Conservation (phyloP, 2,329 filamentous ascomycete species). For the Cladosporium sp. region DNA sequence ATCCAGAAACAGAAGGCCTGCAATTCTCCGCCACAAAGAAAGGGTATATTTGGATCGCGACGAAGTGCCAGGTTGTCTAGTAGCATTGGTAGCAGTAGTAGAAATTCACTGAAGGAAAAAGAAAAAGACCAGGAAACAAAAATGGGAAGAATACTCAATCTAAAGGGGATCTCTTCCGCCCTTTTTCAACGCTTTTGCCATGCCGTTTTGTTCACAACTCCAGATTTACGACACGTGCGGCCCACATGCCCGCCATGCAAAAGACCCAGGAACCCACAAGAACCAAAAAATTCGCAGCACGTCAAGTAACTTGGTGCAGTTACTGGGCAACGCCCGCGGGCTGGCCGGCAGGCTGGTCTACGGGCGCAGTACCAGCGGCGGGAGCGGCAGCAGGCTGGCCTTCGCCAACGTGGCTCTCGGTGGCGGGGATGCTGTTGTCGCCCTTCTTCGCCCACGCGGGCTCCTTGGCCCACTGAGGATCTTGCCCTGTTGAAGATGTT, state of each 20-base stretch:
- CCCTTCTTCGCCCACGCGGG: conserved; percentile 44
- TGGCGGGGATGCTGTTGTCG: conserved; percentile 29
- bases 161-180: too few species aligned
- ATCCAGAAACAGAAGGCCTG: too few species aligned
- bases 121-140: too few species aligned
- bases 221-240: neutral
- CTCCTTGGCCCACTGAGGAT: conserved; percentile 62
- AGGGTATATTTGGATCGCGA: neutral
- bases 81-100: neutral
- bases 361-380: conserved; percentile 13
- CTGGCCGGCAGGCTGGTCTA: conserved; percentile 22
- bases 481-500: conserved; percentile 48
- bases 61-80: neutral
- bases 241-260: conserved; percentile 11
- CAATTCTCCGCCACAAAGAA: neutral
- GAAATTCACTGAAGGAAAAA: too few species aligned
- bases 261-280: conserved; percentile 1
- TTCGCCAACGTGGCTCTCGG: conserved; percentile 28
- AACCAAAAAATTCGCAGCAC: neutral
- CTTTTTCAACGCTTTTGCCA: conserved; percentile 7
- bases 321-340: conserved; percentile 20
- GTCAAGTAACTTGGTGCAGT: neutral
- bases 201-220: neutral
- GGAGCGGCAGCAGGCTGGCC: conserved; percentile 22
- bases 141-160: neutral